These are phyloP conservation scores for Penicillium bovifimosum DNA, from an alignment of 495 filamentous ascomycete genomes.

Conservation along the genomic window DNA sequence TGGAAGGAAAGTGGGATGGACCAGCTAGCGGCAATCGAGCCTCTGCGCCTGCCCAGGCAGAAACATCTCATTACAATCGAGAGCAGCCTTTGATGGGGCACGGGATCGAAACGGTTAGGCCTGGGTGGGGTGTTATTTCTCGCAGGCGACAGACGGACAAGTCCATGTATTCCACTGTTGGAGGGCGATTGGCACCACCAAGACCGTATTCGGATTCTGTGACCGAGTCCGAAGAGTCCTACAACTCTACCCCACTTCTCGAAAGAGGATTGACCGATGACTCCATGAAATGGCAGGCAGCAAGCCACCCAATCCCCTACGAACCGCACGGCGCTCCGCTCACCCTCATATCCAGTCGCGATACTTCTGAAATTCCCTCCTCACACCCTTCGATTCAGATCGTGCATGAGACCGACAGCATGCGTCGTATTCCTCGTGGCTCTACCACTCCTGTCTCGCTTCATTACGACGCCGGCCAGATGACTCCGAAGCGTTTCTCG, in stretches of 20 bases:
- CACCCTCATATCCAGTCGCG: constrained; percentile 24
- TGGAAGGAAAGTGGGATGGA: constrained; percentile 73
- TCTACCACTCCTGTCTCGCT: constrained; percentile 37
- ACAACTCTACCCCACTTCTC: constrained; percentile 70
- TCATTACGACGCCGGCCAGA: constrained; percentile 9
- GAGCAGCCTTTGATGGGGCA: neutral
- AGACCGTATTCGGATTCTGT: constrained; percentile 38
- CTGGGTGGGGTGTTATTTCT: constrained; percentile 13
- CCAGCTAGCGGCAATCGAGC: constrained; percentile 3
- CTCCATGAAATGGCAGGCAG: constrained; percentile 38
- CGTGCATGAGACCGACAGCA: constrained; percentile 55
- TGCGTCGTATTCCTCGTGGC: constrained; percentile 45
- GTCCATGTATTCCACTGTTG: constrained; percentile 28
- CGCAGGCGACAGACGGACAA: constrained; percentile 27
- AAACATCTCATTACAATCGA: neutral
- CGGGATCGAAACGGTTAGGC: neutral
- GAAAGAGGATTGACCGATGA: constrained; percentile 65
- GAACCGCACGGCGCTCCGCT: constrained; percentile 16
- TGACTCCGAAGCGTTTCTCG: constrained; percentile 43
- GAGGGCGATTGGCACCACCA: constrained; percentile 25
- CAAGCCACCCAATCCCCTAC: constrained; percentile 4
- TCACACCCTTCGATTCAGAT: constrained; percentile 47
- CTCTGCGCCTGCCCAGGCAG: neutral
- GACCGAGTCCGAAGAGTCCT: constrained; percentile 60
- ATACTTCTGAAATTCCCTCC: constrained; percentile 33